Percentiles rank a stretch among this genome's conserved stretches.
phyloP scores from a whole-genome alignment of 2,329 filamentous ascomycete species.

The Ophiosphaerella korrae region DNA sequence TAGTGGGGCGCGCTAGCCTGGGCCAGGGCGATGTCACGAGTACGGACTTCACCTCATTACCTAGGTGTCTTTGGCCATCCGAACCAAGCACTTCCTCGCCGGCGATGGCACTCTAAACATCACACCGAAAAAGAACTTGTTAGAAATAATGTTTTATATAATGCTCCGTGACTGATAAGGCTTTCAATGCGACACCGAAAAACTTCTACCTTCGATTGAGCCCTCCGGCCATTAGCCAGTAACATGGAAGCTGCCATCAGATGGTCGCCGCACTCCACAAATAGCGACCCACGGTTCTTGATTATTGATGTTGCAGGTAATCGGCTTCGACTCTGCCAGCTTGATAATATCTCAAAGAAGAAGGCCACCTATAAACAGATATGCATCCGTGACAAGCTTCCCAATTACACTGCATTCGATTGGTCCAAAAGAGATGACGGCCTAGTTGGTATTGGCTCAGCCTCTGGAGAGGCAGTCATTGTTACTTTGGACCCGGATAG shows the following conservation, averaged over 20 bases:
- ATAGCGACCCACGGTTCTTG: slow-evolving; percentile 61
- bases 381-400: slow-evolving; percentile 60
- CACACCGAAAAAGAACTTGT: not conserved
- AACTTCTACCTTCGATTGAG: not conserved
- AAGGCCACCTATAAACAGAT: slow-evolving; percentile 59
- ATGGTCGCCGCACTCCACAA: slow-evolving; percentile 65
- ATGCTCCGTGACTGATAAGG: not conserved
- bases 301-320: slow-evolving; percentile 66
- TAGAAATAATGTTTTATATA: not conserved
- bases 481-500: slow-evolving; percentile 71
- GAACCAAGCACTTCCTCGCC: too few relatives aligned
- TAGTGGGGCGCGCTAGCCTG: slow-evolving; percentile 31
- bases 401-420: slow-evolving; percentile 68
- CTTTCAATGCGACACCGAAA: not conserved
- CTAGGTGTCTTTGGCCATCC: not conserved
- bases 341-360: slow-evolving; percentile 45
- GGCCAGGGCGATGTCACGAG: slow-evolving; percentile 28
- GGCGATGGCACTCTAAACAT: too few relatives aligned
- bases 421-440: slow-evolving; percentile 67
- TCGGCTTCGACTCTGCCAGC: slow-evolving; percentile 62
- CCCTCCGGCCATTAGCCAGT: slow-evolving; percentile 11
- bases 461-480: slow-evolving; percentile 75
- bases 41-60: slow-evolving; percentile 17
- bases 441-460: slow-evolving; percentile 75
- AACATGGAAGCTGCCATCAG: slow-evolving; percentile 66